These are phyloP conservation scores for Xylaria nigripes DNA, from an alignment of 495 filamentous ascomycete species.

Conservation along the genomic window DNA sequence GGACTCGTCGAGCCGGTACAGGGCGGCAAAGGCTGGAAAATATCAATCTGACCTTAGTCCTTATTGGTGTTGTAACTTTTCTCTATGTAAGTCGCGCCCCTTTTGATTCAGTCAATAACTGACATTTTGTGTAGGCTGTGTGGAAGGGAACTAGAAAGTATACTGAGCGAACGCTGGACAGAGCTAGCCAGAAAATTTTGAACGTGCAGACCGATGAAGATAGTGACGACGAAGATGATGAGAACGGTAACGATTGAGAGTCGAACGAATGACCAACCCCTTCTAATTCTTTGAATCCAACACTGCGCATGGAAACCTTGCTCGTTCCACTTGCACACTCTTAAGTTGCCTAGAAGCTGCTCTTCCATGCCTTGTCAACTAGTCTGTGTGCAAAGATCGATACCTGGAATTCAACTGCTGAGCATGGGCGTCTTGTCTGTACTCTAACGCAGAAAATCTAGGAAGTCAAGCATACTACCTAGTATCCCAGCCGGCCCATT, in stretches of 20 bases:
- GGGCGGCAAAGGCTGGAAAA: constrained; percentile 66
- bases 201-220: constrained; percentile 74
- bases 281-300: background rate
- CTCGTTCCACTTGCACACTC: constrained; percentile 55
- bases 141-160: constrained; percentile 70
- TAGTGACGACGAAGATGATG: constrained; percentile 54
- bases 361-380: constrained; percentile 74
- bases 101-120: background rate
- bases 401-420: constrained; percentile 29
- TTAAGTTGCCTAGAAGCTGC: constrained; percentile 80
- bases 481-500: constrained; percentile 3
- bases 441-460: constrained; percentile 18
- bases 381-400: constrained; percentile 91
- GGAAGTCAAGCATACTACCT: constrained; percentile 21
- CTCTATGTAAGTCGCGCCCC: constrained; percentile 55
- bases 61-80: constrained; percentile 75
- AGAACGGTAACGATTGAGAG: constrained; percentile 7
- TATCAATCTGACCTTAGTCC: constrained; percentile 66
- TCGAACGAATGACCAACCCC: background rate
- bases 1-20: constrained; percentile 44
- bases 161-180: constrained; percentile 61
- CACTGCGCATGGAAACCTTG: background rate
- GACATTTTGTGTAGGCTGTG: constrained; percentile 48
- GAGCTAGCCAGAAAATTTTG: constrained; percentile 66
- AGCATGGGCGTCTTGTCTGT: constrained; percentile 36